A percentile compares a stretch with the other conserved stretches of the same genome.
Evolutionary conservation across 257 asterid genomes (phyloP).

Genomic region (Sherardia arvensis): DNA sequence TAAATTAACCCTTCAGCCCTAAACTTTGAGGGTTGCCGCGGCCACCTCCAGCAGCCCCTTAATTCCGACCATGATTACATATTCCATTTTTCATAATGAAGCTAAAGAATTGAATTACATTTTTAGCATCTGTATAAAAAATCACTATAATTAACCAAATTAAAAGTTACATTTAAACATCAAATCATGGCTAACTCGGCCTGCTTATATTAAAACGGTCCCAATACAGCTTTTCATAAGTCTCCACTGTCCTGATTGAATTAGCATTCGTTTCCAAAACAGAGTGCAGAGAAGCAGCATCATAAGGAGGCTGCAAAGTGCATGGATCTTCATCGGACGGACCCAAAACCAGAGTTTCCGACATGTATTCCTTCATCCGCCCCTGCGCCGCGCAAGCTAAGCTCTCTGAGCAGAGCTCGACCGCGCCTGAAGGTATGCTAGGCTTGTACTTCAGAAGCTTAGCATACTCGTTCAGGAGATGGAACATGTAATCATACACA

Average conservation of each 20-base stretch:
- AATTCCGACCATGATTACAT: no score
- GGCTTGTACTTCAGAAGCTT: constrained; percentile 75
- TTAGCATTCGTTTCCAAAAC: constrained; percentile 22
- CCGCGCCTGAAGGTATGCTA: constrained; percentile 34
- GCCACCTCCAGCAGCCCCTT: no score
- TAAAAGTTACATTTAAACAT: background rate
- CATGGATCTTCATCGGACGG: constrained; percentile 38
- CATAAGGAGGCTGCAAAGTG: constrained; percentile 51
- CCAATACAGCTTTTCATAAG: constrained; percentile 51
- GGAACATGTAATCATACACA: constrained; percentile 89
- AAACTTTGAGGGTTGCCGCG: no score
- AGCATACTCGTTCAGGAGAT: constrained; percentile 48
- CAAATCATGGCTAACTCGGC: background rate
- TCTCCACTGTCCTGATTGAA: constrained; percentile 42
- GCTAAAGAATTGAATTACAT: no score
- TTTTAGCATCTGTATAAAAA: no score
- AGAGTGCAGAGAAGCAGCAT: constrained; percentile 41
- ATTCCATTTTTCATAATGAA: no score
- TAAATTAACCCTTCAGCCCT: no score
- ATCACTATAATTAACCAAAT: no score
- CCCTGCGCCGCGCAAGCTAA: constrained; percentile 59
- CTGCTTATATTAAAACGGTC: constrained; percentile 18
- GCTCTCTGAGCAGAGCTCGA: constrained; percentile 58
- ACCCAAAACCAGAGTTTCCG: constrained; percentile 40
- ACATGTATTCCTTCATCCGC: constrained; percentile 39